Evolutionary conservation across 106 monocot species (phyloP).

Genomic region (Apostasia shenzhenica): DNA sequence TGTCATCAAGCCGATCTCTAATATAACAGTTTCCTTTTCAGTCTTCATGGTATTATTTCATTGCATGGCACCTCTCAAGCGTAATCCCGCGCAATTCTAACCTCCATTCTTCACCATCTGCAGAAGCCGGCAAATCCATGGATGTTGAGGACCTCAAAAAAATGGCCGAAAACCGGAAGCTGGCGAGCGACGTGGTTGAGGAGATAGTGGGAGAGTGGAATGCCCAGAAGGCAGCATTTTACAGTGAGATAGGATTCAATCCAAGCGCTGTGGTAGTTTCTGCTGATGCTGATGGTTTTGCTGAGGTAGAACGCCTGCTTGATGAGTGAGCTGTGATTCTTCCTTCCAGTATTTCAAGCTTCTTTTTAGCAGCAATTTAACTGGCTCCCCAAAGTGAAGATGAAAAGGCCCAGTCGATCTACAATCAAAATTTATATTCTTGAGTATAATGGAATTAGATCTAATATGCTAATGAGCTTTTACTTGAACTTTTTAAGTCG

Average conservation of each 20-base stretch:
- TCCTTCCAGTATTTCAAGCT: neutral
- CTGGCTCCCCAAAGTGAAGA: no score
- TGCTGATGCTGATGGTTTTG: slow-evolving; percentile 36
- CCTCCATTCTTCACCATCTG: neutral
- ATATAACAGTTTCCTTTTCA: no score
- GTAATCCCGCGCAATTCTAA: neutral
- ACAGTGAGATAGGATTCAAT: slow-evolving; percentile 44
- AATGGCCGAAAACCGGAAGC: slow-evolving; percentile 29
- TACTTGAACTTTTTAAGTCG: no score
- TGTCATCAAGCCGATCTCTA: no score
- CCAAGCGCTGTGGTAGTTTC: slow-evolving; percentile 16
- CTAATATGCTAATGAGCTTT: no score
- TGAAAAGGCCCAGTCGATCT: no score
- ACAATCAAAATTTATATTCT: no score
- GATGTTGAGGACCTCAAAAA: slow-evolving; percentile 51
- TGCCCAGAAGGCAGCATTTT: slow-evolving; percentile 52
- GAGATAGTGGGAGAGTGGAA: slow-evolving; percentile 53
- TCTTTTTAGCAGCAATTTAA: neutral
- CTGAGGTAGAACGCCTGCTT: slow-evolving; percentile 39
- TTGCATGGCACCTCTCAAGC: no score
- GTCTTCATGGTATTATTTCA: no score
- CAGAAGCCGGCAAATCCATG: slow-evolving; percentile 35
- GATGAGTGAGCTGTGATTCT: slow-evolving; percentile 14
- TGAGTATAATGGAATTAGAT: no score
- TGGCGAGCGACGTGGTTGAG: slow-evolving; percentile 27